phyloP scores from a whole-genome alignment of 441 rosid genomes.

The Pelargonium myrrhifolium region DNA sequence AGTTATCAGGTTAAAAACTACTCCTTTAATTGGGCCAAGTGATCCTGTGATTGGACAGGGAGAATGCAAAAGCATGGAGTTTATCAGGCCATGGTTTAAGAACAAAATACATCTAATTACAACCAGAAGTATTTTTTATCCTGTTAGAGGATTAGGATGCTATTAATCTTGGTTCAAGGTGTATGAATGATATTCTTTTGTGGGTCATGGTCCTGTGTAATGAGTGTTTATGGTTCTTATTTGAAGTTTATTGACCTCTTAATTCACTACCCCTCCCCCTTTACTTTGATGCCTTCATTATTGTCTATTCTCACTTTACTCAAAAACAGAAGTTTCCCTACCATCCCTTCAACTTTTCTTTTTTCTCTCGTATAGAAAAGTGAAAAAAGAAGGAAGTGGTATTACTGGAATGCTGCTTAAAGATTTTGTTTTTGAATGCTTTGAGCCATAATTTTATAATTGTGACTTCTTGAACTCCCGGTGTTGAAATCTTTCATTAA shows the following conservation, averaged over 20 bases:
- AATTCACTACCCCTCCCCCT: too few species aligned
- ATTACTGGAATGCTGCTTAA: not conserved
- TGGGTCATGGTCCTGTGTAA: not conserved
- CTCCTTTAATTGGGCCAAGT: not conserved
- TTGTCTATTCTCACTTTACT: too few species aligned
- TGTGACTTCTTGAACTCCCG: not conserved
- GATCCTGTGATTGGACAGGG: not conserved
- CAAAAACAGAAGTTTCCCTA: not conserved
- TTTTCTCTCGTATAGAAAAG: not conserved
- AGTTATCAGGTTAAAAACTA: not conserved
- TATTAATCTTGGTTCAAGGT: not conserved
- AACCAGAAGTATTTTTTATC: not conserved
- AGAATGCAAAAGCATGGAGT: not conserved
- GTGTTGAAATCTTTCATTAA: not conserved
- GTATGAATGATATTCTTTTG: not conserved
- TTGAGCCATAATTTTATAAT: not conserved
- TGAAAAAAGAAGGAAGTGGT: not conserved
- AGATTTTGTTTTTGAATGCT: not conserved
- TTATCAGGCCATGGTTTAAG: not conserved
- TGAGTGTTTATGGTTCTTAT: not conserved
- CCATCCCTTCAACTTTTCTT: not conserved
- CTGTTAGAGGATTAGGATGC: not conserved
- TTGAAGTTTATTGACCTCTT: not conserved
- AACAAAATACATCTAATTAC: not conserved
- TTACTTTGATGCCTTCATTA: too few species aligned